phyloP scores from a whole-genome alignment of 2,329 filamentous ascomycete species.

The Talaromyces sp. region DNA sequence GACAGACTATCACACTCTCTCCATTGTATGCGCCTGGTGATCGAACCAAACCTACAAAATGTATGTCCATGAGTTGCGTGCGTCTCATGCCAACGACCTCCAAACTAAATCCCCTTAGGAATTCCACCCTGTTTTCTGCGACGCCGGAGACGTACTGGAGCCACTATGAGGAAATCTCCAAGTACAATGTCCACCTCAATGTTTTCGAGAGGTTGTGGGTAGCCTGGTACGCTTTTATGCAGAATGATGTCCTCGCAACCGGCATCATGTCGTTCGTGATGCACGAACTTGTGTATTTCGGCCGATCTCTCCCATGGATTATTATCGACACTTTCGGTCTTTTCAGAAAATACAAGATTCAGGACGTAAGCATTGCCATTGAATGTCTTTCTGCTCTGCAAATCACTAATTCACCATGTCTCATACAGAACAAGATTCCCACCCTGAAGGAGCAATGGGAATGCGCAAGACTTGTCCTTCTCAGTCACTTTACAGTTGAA shows the following conservation, averaged over 20 bases:
- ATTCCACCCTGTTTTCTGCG: slow-evolving; percentile 45
- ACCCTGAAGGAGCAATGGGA: slow-evolving; percentile 92
- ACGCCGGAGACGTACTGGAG: slow-evolving; percentile 62
- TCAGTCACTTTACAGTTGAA: slow-evolving; percentile 97
- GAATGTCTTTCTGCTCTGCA: neutral
- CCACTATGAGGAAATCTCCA: slow-evolving; percentile 63
- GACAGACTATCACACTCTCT: neutral
- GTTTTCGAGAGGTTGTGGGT: slow-evolving; percentile 86
- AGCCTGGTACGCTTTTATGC: slow-evolving; percentile 96
- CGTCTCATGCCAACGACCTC: neutral
- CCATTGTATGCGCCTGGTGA: neutral
- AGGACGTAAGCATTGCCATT: slow-evolving; percentile 56
- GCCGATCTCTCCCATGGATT: slow-evolving; percentile 85
- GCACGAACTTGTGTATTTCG: slow-evolving; percentile 95
- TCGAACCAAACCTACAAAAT: neutral
- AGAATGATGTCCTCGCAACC: slow-evolving; percentile 93
- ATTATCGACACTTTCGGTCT: slow-evolving; percentile 84
- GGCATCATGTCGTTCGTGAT: slow-evolving; percentile 96
- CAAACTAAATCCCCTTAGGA: slow-evolving; percentile 35
- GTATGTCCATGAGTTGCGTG: neutral
- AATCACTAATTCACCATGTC: neutral
- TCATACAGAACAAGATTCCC: slow-evolving; percentile 71
- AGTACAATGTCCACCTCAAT: slow-evolving; percentile 82
- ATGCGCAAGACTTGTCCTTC: slow-evolving; percentile 86
- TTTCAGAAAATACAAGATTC: slow-evolving; percentile 93